These are phyloP conservation scores for Taxawa tesnikishii DNA, from an alignment of 2,329 filamentous ascomycete species.

Conservation along the genomic window DNA sequence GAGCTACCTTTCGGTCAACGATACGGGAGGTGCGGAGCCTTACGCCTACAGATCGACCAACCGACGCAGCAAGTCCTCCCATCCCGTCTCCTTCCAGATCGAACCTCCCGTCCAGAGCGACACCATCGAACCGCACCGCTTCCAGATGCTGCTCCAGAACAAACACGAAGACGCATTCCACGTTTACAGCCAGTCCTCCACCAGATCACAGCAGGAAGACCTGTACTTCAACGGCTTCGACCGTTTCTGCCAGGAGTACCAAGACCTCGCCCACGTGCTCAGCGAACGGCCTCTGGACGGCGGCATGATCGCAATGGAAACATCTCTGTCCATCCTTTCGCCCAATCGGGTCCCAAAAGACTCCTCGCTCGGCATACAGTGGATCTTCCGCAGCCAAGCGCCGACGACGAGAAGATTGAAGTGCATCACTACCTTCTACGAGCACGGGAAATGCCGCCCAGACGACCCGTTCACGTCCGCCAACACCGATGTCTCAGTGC, in stretches of 20 bases:
- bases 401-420: constrained; percentile 10
- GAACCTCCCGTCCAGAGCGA: constrained; percentile 10
- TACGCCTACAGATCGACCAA: constrained; percentile 5
- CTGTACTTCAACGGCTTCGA: constrained; percentile 19
- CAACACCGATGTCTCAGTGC: neutral
- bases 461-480: neutral
- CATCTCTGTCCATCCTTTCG: constrained; percentile 25
- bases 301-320: constrained; percentile 27
- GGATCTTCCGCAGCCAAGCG: constrained; percentile 16
- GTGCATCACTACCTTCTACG: constrained; percentile 15
- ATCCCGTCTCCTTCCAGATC: constrained; percentile 5
- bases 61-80: constrained; percentile 5
- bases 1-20: constrained; percentile 3
- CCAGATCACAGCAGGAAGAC: constrained; percentile 17
- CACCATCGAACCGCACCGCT: constrained; percentile 19
- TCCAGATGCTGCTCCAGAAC: constrained; percentile 29
- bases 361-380: constrained; percentile 19
- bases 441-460: constrained; percentile 8
- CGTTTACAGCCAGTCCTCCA: constrained; percentile 24
- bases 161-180: constrained; percentile 17
- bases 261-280: constrained; percentile 14
- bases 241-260: constrained; percentile 20
- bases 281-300: constrained; percentile 15
- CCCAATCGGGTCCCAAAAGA: constrained; percentile 16
- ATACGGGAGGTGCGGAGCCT: constrained; percentile 4